These are phyloP conservation scores for Knoxia roxburghii DNA, from an alignment of 257 asterid genomes.

Conservation along the genomic window DNA sequence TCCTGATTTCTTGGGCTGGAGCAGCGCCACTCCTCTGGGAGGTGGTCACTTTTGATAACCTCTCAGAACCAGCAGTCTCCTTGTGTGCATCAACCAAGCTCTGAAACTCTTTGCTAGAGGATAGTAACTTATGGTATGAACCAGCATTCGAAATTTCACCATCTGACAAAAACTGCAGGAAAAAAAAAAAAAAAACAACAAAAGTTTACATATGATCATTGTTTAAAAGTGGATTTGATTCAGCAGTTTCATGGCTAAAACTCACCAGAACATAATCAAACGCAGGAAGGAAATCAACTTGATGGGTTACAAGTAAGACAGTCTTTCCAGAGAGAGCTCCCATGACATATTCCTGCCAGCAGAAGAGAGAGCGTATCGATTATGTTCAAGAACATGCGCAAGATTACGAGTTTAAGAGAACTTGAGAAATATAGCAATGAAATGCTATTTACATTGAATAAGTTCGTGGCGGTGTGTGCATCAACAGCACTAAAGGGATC, in stretches of 20 bases:
- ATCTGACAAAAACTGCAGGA: slow-evolving; percentile 44
- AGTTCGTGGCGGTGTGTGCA: slow-evolving; percentile 84
- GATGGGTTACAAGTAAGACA: slow-evolving; percentile 85
- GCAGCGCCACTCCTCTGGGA: slow-evolving; percentile 19
- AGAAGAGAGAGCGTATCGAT: slow-evolving; percentile 9
- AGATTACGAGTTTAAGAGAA: too few species aligned
- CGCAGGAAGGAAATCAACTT: slow-evolving; percentile 93
- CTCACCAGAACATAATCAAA: slow-evolving; percentile 82
- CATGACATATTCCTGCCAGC: slow-evolving; percentile 73
- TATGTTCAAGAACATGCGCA: too few species aligned
- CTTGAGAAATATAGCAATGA: too few species aligned
- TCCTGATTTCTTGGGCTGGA: slow-evolving; percentile 31
- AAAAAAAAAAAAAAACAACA: slow-evolving; percentile 21
- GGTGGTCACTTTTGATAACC: slow-evolving; percentile 31
- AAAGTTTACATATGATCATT: not conserved
- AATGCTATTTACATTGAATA: slow-evolving; percentile 43
- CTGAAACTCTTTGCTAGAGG: slow-evolving; percentile 39
- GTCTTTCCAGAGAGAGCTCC: slow-evolving; percentile 74
- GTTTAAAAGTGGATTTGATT: not conserved
- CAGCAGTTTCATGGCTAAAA: slow-evolving; percentile 11
- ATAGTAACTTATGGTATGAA: slow-evolving; percentile 40
- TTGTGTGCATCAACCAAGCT: slow-evolving; percentile 49
- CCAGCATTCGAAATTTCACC: slow-evolving; percentile 41
- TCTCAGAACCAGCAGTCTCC: slow-evolving; percentile 51
- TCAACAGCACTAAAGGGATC: slow-evolving; percentile 97